phyloP scores from a whole-genome alignment of 176 grass and related monocot genomes.

The Pharus latifolius region DNA sequence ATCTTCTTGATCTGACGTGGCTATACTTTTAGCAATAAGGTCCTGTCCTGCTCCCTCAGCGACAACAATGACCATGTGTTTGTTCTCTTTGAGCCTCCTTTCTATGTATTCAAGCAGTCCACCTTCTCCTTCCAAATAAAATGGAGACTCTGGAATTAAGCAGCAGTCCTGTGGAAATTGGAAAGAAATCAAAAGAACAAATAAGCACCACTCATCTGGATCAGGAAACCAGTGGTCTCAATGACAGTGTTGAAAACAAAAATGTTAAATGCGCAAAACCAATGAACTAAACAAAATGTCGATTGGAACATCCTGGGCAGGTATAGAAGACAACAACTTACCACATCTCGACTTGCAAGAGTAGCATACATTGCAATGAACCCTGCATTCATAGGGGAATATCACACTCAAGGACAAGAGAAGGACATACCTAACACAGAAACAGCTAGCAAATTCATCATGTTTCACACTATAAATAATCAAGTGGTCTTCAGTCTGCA shows the following conservation, averaged over 20 bases:
- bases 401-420: not conserved
- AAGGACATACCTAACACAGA: not conserved
- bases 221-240: not conserved
- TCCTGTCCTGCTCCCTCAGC: conserved; percentile 94
- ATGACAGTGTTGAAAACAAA: not conserved
- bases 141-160: conserved; percentile 94
- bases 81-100: conserved; percentile 81
- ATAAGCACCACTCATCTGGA: not conserved
- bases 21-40: conserved; percentile 70
- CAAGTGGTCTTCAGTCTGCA: not conserved
- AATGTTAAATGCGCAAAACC: not conserved
- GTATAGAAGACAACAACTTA: conserved; percentile 22
- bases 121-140: conserved; percentile 94
- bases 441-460: not conserved
- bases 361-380: conserved; percentile 98
- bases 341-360: conserved; percentile 93
- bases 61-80: conserved; percentile 95
- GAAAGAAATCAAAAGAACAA: not conserved
- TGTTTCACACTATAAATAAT: conserved; percentile 10
- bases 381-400: conserved; percentile 32
- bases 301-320: not conserved
- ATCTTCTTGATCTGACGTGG: conserved; percentile 40
- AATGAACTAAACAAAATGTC: not conserved
- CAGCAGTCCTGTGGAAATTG: conserved; percentile 63
- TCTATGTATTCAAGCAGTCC: conserved; percentile 79